Conservation (phyloP, 345 rosid genomes). For the Passiflora organensis region DNA sequence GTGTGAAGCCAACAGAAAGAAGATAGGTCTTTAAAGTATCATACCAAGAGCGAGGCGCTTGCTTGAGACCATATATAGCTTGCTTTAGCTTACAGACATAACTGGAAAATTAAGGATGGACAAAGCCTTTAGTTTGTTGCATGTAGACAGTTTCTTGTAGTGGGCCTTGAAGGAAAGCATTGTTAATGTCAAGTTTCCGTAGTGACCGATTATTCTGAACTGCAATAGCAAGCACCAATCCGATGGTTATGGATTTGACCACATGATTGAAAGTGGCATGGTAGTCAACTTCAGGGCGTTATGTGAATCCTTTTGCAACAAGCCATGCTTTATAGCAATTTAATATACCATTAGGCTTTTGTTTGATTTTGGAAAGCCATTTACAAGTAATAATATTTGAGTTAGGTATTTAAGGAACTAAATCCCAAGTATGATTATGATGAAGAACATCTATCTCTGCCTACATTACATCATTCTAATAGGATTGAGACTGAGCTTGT, state of each 20-base stretch:
- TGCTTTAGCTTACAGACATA: conserved; percentile 2
- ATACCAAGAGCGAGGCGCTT: neutral
- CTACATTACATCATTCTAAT: no score
- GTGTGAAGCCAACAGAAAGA: neutral
- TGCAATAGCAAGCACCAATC: neutral
- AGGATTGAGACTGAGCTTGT: no score
- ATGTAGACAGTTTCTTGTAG: neutral
- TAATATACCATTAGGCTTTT: neutral
- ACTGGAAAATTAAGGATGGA: neutral
- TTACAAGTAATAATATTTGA: no score
- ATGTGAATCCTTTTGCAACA: neutral
- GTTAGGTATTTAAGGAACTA: no score
- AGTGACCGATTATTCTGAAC: neutral
- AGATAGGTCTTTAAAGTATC: neutral
- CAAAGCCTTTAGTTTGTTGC: neutral
- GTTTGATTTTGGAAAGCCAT: neutral
- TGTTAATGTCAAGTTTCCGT: neutral
- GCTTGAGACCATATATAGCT: neutral
- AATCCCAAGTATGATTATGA: no score
- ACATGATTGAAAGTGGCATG: neutral
- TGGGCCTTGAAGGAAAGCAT: conserved; percentile 2
- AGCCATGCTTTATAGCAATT: neutral
- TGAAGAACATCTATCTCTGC: no score
- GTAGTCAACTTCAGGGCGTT: neutral
- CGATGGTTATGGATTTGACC: neutral